A percentile compares a stretch with the other conserved stretches of the same genome.
These are phyloP conservation scores for Colletotrichum australisinense DNA, from an alignment of 2,329 filamentous ascomycete species.

Conservation along the genomic window DNA sequence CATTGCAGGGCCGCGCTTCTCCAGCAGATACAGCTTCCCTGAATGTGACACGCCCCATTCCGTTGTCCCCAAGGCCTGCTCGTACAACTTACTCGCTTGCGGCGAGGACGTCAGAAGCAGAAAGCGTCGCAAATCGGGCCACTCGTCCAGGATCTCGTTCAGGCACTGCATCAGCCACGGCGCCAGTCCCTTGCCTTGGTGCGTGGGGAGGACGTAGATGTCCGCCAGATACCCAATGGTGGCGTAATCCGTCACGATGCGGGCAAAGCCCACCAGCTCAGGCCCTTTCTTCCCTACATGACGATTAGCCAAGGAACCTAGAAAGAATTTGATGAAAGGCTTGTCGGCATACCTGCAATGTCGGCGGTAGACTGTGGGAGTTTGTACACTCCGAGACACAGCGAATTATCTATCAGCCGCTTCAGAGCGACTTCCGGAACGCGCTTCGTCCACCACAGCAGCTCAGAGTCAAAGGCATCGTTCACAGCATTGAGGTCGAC, in stretches of 20 bases:
- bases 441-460: slow-evolving; percentile 70
- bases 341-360: slow-evolving; percentile 44
- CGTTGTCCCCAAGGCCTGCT: slow-evolving; percentile 57
- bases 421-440: slow-evolving; percentile 60
- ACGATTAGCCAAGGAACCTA: not conserved
- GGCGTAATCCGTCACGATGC: slow-evolving; percentile 36
- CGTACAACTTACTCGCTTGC: slow-evolving; percentile 56
- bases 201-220: slow-evolving; percentile 71
- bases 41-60: slow-evolving; percentile 56
- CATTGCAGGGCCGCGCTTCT: slow-evolving; percentile 50
- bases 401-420: slow-evolving; percentile 66
- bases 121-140: slow-evolving; percentile 70
- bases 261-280: slow-evolving; percentile 53
- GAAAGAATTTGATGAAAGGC: not conserved
- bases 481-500: slow-evolving; percentile 67
- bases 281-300: slow-evolving; percentile 39
- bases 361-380: slow-evolving; percentile 45
- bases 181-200: slow-evolving; percentile 72
- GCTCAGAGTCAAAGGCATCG: slow-evolving; percentile 64
- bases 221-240: slow-evolving; percentile 61
- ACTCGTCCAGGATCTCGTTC: slow-evolving; percentile 64
- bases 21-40: slow-evolving; percentile 52
- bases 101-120: slow-evolving; percentile 62
- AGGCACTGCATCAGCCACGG: slow-evolving; percentile 73
- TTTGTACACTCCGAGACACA: slow-evolving; percentile 70